Evolutionary conservation across 257 asterid species (phyloP).

Genomic region (Plantago major): DNA sequence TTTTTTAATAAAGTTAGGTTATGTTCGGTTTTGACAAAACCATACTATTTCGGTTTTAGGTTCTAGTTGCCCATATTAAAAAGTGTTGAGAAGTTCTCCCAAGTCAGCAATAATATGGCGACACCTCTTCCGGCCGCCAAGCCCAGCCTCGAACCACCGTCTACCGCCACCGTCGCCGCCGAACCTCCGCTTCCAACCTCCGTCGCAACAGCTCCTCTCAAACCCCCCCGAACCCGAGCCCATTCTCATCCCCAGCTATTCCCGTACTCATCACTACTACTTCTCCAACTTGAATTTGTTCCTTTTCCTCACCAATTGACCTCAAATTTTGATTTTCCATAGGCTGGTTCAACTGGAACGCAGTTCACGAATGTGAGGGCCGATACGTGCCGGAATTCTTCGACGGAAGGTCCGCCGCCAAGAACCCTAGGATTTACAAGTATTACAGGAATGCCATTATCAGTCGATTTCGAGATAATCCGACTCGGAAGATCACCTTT

Average conservation of each 20-base stretch:
- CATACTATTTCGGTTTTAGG: too few species aligned
- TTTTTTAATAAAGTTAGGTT: too few species aligned
- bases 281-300: not conserved
- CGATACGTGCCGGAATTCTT: slow-evolving; percentile 81
- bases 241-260: slow-evolving; percentile 79
- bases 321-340: not conserved
- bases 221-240: slow-evolving; percentile 36
- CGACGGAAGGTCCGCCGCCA: slow-evolving; percentile 67
- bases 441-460: slow-evolving; percentile 75
- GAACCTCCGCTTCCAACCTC: too few species aligned
- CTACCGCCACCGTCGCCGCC: too few species aligned
- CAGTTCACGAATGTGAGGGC: slow-evolving; percentile 74
- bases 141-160: too few species aligned
- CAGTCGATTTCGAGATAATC: slow-evolving; percentile 64
- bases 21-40: too few species aligned
- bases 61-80: too few species aligned
- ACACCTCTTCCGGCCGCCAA: too few species aligned
- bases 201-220: not conserved
- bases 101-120: too few species aligned
- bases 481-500: slow-evolving; percentile 54
- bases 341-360: slow-evolving; percentile 93
- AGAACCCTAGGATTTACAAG: slow-evolving; percentile 78
- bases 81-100: too few species aligned
- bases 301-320: not conserved
- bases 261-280: slow-evolving; percentile 43